Evolutionary conservation across 768 basidiomycete genomes (phyloP), one percentile per base, ranked within the genome.

Genomic region (Asterophora lycoperdoides): DNA sequence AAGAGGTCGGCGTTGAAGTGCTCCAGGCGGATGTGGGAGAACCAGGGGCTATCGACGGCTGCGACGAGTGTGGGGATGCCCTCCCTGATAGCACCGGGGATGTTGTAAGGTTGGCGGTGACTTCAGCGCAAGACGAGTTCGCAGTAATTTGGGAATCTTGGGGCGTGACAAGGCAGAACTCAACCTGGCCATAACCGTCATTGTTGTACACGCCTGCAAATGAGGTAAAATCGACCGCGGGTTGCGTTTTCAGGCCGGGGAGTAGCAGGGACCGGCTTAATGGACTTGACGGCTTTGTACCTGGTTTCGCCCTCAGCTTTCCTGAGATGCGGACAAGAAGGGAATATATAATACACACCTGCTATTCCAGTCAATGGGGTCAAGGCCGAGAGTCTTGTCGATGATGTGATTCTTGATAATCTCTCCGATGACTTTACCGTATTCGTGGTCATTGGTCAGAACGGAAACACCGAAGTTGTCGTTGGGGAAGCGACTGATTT

Each of bases 381-480:
- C 48, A n/a, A 62, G 48, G 3, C 49, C 47, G 3, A 63, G 46
- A 8, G 55, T 48, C 28, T 51, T 42, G 44, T 65, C 64, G 35
- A 60, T 36, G 20, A 65, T 53, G 37, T 55, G 52, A 44, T 49
- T 59, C 46, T 60, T 61, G 33, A 63, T 53, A 28, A 59, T 49
- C n/a, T 60, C 57, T 26, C 39, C 35, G 14, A 62, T 45, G 4
- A 29, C 19, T 9, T 6, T 36, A 1, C 64, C 62, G 32, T 57
- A 56, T 10, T 51, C 41, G 15, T 60, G 49, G 33, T 64, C 63
- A 44, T 65, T 65, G 9, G 58, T 53, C 11, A 65, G 40, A 15
- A 65, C 62, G 0, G 58, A 59, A 8, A 62, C 43, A 8, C 62
- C 64, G 19, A 63, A 32, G 30, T 43, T 44, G 11, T 52, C 46